Evolutionary conservation across 331 rosid genomes (phyloP).

Genomic region (Malus hybrid): DNA sequence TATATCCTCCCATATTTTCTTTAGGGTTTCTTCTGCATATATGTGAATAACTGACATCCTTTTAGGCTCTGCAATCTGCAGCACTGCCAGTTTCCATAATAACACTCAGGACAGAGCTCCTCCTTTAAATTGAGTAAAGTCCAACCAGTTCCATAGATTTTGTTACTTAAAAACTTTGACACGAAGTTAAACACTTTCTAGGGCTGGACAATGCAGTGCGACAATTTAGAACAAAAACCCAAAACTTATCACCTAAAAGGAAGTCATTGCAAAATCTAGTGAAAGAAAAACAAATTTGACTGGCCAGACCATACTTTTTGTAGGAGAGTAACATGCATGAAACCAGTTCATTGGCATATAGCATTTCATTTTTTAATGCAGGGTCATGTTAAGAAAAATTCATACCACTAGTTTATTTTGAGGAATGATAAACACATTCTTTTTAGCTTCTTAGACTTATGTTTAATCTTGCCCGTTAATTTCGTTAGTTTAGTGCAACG

Average conservation of each 20-base stretch:
- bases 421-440: too few species aligned
- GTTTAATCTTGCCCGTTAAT: too few species aligned
- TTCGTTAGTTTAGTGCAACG: too few species aligned
- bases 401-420: too few species aligned
- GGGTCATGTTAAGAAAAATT: too few species aligned
- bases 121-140: neutral
- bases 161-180: neutral
- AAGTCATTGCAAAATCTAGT: neutral
- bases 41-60: neutral
- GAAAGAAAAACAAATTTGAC: conserved; percentile 5
- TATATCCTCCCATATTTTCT: too few species aligned
- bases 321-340: neutral
- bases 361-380: too few species aligned
- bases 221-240: neutral
- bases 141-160: neutral
- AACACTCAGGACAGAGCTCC: neutral
- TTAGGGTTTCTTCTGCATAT: too few species aligned
- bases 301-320: neutral
- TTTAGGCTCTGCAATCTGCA: conserved; percentile 1
- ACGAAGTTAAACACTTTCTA: neutral
- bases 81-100: neutral
- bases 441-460: too few species aligned
- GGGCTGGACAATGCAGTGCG: neutral
- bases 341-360: too few species aligned
- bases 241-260: neutral